These are phyloP conservation scores for Casuarina equisetifolia DNA, from an alignment of 306 rosid species.

Conservation along the genomic window DNA sequence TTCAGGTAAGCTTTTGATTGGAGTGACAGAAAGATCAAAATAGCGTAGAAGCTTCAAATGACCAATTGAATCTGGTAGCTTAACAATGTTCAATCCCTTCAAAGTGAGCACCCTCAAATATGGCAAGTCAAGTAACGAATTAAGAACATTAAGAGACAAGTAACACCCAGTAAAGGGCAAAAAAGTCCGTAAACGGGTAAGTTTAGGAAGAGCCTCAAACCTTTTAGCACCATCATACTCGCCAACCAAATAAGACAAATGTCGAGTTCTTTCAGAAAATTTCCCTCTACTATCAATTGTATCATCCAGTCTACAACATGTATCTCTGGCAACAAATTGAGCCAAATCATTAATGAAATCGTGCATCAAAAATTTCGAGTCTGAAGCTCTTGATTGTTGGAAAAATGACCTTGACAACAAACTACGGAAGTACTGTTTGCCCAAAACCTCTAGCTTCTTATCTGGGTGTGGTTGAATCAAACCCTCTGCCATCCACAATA, in stretches of 20 bases:
- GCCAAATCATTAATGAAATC: constrained; percentile 23
- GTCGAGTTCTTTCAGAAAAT: not conserved
- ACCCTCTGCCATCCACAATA: constrained; percentile 9
- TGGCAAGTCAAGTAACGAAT: not conserved
- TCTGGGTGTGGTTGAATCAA: not conserved
- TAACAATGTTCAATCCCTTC: too few relatives aligned
- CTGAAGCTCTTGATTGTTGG: not conserved
- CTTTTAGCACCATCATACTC: not conserved
- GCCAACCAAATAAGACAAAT: not conserved
- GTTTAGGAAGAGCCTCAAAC: not conserved
- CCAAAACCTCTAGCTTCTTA: not conserved
- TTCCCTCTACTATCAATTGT: too few relatives aligned
- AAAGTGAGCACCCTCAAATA: not conserved
- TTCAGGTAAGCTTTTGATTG: not conserved
- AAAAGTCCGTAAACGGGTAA: not conserved
- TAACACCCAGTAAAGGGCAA: constrained; percentile 19
- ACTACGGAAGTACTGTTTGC: not conserved
- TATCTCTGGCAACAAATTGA: not conserved
- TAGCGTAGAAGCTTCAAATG: constrained; percentile 13
- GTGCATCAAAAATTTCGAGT: not conserved
- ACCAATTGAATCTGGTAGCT: not conserved
- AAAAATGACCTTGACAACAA: not conserved
- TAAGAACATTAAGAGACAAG: not conserved
- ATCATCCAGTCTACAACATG: too few relatives aligned
- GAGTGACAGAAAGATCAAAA: not conserved